A percentile compares a stretch with the other conserved stretches of the same genome.
Evolutionary conservation across 139 green algal species (phyloP).

Genomic region (Yamagishiella unicocca): DNA sequence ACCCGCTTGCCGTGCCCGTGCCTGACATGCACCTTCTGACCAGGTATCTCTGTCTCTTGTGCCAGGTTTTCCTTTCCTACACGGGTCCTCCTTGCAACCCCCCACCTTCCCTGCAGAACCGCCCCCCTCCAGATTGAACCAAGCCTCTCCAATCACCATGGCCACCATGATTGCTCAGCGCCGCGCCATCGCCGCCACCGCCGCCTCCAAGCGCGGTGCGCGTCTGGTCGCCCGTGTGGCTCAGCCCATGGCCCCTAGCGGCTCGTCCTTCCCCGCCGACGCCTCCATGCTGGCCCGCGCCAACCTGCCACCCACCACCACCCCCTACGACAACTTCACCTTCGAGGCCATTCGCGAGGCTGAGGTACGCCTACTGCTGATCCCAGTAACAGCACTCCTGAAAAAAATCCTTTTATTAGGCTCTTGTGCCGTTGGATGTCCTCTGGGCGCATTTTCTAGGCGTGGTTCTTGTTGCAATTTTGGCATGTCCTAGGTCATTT

Average conservation of each 20-base stretch:
- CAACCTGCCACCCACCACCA: conserved; percentile 47
- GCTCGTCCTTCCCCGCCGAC: no score
- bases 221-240: conserved; percentile 38
- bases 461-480: no score
- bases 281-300: conserved; percentile 4
- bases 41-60: neutral
- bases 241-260: conserved; percentile 10
- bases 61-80: neutral
- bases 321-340: conserved; percentile 75
- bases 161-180: neutral
- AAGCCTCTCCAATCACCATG: no score
- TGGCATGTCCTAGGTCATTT: no score
- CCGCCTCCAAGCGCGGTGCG: neutral
- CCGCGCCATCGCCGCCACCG: neutral
- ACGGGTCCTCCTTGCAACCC: no score
- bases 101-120: neutral
- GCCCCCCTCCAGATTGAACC: neutral
- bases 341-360: conserved; percentile 88
- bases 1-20: neutral
- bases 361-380: no score
- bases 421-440: no score
- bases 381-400: no score
- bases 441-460: no score
- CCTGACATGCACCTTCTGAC: no score
- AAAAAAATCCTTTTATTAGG: no score